These are phyloP conservation scores for Nigrospora oryzae DNA, from an alignment of 2,329 filamentous ascomycete genomes.

Conservation along the genomic window DNA sequence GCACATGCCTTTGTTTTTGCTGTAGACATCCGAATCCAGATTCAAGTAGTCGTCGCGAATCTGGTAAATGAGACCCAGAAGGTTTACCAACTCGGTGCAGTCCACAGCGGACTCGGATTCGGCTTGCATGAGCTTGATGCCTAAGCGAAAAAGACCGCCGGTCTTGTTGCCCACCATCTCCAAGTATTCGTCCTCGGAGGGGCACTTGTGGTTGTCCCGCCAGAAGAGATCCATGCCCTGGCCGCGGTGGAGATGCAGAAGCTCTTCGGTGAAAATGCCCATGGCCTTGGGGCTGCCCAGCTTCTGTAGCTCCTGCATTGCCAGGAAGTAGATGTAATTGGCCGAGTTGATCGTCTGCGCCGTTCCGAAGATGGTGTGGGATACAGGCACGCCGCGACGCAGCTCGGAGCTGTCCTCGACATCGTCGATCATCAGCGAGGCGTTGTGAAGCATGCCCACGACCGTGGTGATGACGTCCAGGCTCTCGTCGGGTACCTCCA, in stretches of 20 bases:
- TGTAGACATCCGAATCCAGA: constrained; percentile 66
- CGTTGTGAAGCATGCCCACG: constrained; percentile 78
- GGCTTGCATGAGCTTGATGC: constrained; percentile 82
- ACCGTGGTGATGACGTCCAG: constrained; percentile 70
- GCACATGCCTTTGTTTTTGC: constrained; percentile 83
- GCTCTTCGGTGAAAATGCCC: constrained; percentile 70
- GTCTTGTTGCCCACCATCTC: constrained; percentile 93
- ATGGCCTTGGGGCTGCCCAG: constrained; percentile 61
- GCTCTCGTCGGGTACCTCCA: constrained; percentile 62
- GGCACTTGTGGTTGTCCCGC: constrained; percentile 77
- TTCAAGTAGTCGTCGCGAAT: constrained; percentile 94
- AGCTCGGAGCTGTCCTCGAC: constrained; percentile 76
- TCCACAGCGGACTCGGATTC: constrained; percentile 52
- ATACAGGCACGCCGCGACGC: constrained; percentile 71
- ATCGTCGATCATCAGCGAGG: constrained; percentile 77
- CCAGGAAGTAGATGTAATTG: constrained; percentile 82
- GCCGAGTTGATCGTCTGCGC: constrained; percentile 86
- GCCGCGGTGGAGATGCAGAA: constrained; percentile 76
- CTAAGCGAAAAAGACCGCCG: constrained; percentile 75
- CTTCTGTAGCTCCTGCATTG: constrained; percentile 64
- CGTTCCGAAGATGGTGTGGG: constrained; percentile 76
- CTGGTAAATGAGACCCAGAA: constrained; percentile 80
- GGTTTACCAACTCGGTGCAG: constrained; percentile 76
- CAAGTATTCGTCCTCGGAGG: constrained; percentile 82
- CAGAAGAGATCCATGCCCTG: constrained; percentile 91